Percentiles rank a stretch among this genome's conserved stretches.
Conservation (phyloP, 2,329 filamentous ascomycete species). For the Fusarium tricinctum region DNA sequence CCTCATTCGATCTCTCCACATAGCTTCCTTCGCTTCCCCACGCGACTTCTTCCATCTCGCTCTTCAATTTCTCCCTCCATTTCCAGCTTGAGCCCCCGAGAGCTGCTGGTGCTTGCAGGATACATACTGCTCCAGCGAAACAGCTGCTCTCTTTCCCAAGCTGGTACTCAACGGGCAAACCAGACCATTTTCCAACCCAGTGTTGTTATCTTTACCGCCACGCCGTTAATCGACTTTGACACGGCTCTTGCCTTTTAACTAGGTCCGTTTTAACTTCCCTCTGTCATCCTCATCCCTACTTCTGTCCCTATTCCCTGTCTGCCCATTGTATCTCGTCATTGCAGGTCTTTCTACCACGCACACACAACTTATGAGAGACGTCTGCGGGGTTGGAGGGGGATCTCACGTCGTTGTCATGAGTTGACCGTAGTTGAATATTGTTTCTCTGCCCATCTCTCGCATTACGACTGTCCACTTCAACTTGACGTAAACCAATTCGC, state of each 20-base stretch:
- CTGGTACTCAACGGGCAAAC: conserved; percentile 45
- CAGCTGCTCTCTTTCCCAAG: conserved; percentile 48
- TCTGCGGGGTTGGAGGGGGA: conserved; percentile 50
- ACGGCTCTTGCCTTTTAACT: conserved; percentile 42
- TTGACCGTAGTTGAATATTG: conserved; percentile 47
- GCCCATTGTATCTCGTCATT: conserved; percentile 38
- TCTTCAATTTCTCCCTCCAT: conserved; percentile 52
- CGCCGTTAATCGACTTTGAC: conserved; percentile 44
- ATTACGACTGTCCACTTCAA: conserved; percentile 24
- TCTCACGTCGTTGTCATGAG: conserved; percentile 46
- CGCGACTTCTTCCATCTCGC: conserved; percentile 53
- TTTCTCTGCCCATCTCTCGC: conserved; percentile 31
- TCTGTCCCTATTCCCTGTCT: conserved; percentile 40
- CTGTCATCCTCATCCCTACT: conserved; percentile 35
- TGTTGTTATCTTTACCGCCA: conserved; percentile 52
- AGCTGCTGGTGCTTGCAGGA: conserved; percentile 53
- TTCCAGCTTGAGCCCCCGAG: conserved; percentile 51
- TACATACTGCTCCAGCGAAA: conserved; percentile 53
- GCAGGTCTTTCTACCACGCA: conserved; percentile 36
- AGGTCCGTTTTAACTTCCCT: conserved; percentile 51
- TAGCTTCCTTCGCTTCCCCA: conserved; percentile 53
- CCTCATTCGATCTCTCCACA: conserved; percentile 55
- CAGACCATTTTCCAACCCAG: conserved; percentile 49
- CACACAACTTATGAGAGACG: conserved; percentile 49
- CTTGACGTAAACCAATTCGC: conserved; percentile 36